A percentile compares a stretch with the other conserved stretches of the same genome.
Conservation (phyloP, 257 asterid genomes). For the Solanum sejunctum region DNA sequence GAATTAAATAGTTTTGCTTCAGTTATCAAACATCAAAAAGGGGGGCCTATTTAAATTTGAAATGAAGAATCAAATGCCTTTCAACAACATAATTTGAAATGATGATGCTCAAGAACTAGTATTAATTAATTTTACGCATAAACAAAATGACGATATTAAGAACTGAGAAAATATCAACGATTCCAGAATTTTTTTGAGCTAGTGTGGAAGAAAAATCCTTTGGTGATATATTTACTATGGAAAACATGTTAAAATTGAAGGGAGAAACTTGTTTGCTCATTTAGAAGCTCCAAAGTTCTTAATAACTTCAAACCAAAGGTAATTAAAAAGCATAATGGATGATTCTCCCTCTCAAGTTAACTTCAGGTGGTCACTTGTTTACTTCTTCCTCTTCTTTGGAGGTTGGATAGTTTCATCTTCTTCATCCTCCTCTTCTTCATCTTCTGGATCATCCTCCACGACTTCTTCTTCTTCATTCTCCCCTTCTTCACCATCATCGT, state of each 20-base stretch:
- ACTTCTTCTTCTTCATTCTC: conserved; percentile 11
- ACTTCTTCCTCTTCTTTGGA: conserved; percentile 80
- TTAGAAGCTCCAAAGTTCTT: background rate
- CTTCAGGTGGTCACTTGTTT: conserved; percentile 2
- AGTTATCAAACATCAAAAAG: background rate
- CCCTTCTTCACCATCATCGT: conserved; percentile 5
- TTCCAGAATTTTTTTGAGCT: background rate
- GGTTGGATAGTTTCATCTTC: conserved; percentile 71
- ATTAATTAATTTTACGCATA: background rate
- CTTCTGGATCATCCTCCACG: conserved; percentile 24
- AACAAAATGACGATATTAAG: background rate
- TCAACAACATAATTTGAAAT: background rate
- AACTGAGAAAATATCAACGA: background rate
- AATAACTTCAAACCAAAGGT: conserved; percentile 4
- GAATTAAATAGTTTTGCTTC: background rate
- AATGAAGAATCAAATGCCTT: background rate
- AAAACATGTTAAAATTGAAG: background rate
- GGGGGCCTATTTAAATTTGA: background rate
- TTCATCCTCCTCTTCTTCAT: conserved; percentile 31
- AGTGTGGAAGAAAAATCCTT: background rate
- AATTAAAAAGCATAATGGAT: background rate
- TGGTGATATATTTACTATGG: background rate
- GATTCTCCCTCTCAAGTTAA: background rate
- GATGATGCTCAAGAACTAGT: background rate
- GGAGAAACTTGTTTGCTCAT: background rate